Evolutionary conservation across 2,329 filamentous ascomycete genomes (phyloP).

Genomic region (Elsinoe ampelina): DNA sequence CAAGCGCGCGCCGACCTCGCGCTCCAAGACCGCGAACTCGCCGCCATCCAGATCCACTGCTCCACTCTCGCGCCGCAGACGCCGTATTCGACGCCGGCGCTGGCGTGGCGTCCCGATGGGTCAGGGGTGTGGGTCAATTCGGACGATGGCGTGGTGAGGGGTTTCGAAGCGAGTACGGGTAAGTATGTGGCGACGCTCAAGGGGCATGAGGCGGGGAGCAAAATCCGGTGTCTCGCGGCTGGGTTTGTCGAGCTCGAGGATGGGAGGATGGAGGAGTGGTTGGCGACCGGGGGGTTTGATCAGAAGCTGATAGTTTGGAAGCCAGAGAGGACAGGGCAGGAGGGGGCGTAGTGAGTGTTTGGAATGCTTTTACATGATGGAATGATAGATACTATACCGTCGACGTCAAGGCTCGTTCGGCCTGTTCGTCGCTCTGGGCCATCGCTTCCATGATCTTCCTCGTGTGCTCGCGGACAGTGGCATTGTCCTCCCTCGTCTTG

Average conservation of each 20-base stretch:
- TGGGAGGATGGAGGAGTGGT: conserved; percentile 38
- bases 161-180: conserved; percentile 49
- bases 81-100: conserved; percentile 52
- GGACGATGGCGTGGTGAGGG: conserved; percentile 53
- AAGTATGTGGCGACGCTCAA: conserved; percentile 45
- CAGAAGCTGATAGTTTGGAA: conserved; percentile 52
- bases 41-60: conserved; percentile 50
- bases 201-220: conserved; percentile 48
- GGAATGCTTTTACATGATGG: neutral
- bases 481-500: conserved; percentile 14
- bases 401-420: neutral
- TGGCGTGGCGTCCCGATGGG: conserved; percentile 54
- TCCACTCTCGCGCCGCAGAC: conserved; percentile 56
- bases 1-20: conserved; percentile 44
- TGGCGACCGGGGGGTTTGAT: conserved; percentile 58
- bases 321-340: conserved; percentile 10
- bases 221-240: conserved; percentile 50
- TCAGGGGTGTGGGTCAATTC: conserved; percentile 56
- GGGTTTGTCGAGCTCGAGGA: conserved; percentile 32
- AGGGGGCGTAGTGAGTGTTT: neutral
- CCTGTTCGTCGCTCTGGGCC: neutral
- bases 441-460: conserved; percentile 12
- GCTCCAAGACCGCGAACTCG: conserved; percentile 48
- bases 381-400: neutral
- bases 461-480: conserved; percentile 13